phyloP scores from a whole-genome alignment of 192 early-diverging fungal genomes.

The Globomyces pollinis-pini region DNA sequence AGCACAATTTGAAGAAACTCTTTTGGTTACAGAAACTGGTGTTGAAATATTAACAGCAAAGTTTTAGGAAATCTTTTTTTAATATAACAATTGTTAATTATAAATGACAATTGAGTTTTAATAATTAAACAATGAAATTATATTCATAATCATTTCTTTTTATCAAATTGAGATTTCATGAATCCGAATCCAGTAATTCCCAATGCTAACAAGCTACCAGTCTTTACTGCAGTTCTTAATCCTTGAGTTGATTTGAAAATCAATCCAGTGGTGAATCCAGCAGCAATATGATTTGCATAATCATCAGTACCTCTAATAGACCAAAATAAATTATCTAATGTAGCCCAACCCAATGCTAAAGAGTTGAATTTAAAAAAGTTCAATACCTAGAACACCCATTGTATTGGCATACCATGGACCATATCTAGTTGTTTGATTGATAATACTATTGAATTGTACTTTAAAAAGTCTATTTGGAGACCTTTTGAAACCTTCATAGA shows the following conservation, averaged over 20 bases:
- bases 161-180: too few relatives aligned
- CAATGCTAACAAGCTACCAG: constrained; percentile 29
- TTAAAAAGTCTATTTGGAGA: constrained; percentile 38
- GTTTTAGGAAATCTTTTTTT: background rate
- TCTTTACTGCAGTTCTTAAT: constrained; percentile 38
- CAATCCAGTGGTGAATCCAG: constrained; percentile 44
- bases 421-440: constrained; percentile 44
- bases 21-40: constrained; percentile 87
- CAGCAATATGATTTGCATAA: constrained; percentile 45
- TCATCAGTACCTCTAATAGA: constrained; percentile 31
- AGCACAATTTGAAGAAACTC: constrained; percentile 95
- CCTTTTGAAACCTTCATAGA: constrained; percentile 36
- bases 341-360: constrained; percentile 38
- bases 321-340: constrained; percentile 31
- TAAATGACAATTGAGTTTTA: too few relatives aligned
- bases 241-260: constrained; percentile 54
- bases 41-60: constrained; percentile 67
- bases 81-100: too few relatives aligned
- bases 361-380: background rate
- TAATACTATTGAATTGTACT: constrained; percentile 42
- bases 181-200: too few relatives aligned
- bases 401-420: constrained; percentile 48
- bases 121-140: too few relatives aligned
- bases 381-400: constrained; percentile 42
- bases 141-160: too few relatives aligned